Evolutionary conservation across 768 basidiomycete genomes (phyloP).

Genomic region (Hygrocybe coccinea): DNA sequence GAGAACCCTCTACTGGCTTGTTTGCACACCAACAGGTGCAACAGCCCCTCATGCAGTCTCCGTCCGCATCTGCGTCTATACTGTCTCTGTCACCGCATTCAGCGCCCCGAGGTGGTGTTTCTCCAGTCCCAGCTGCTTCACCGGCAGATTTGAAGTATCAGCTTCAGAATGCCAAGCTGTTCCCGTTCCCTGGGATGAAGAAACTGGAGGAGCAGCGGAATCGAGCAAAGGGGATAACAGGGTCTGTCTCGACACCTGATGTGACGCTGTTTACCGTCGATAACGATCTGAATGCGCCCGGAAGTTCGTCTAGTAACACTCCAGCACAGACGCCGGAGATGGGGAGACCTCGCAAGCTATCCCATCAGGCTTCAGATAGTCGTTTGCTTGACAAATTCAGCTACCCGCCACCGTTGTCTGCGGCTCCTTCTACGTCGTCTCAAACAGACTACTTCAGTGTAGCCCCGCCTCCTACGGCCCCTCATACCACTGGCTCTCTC

Average conservation of each 20-base stretch:
- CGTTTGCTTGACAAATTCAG: slow-evolving; percentile 55
- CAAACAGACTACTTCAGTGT: slow-evolving; percentile 47
- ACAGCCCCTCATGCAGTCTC: slow-evolving; percentile 47
- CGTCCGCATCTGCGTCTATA: slow-evolving; percentile 68
- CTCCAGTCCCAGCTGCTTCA: slow-evolving; percentile 75
- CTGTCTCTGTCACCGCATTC: slow-evolving; percentile 56
- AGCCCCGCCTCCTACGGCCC: slow-evolving; percentile 35
- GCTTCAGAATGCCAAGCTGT: slow-evolving; percentile 74
- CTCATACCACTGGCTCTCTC: slow-evolving; percentile 34
- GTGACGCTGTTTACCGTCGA: slow-evolving; percentile 42
- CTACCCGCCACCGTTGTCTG: slow-evolving; percentile 38
- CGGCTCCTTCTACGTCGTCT: slow-evolving; percentile 43
- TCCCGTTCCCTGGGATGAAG: slow-evolving; percentile 86
- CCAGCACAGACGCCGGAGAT: slow-evolving; percentile 47
- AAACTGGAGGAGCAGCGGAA: slow-evolving; percentile 70
- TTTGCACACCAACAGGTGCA: slow-evolving; percentile 38
- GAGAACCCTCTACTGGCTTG: slow-evolving; percentile 29
- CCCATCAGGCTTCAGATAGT: slow-evolving; percentile 67
- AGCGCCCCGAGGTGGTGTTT: slow-evolving; percentile 53
- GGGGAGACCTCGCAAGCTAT: slow-evolving; percentile 55
- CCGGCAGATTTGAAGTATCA: slow-evolving; percentile 56
- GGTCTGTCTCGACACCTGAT: slow-evolving; percentile 44
- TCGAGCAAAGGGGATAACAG: slow-evolving; percentile 48
- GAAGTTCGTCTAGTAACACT: slow-evolving; percentile 47
- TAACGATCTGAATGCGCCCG: slow-evolving; percentile 43